These are phyloP conservation scores for Apophysomyces ossiformis DNA, from an alignment of 371 early-diverging fungal species.

Conservation along the genomic window DNA sequence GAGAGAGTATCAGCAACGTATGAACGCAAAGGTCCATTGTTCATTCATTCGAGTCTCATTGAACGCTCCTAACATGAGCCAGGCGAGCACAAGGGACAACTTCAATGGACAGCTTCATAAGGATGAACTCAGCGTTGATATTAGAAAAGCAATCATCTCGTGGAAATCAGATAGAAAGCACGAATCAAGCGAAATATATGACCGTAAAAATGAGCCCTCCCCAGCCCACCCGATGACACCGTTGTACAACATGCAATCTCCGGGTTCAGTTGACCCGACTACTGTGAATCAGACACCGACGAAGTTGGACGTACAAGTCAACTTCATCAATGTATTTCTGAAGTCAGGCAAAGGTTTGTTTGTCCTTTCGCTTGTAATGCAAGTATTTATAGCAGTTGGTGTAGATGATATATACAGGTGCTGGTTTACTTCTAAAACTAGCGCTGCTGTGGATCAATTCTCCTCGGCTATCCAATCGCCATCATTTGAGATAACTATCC, in stretches of 20 bases:
- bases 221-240: conserved; percentile 6
- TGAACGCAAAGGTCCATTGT: conserved; percentile 31
- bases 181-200: conserved; percentile 3
- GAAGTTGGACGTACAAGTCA: conserved; percentile 42
- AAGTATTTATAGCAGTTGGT: neutral
- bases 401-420: conserved; percentile 36
- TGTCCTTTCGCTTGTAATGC: neutral
- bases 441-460: neutral
- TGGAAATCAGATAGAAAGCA: conserved; percentile 23
- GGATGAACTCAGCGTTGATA: conserved; percentile 44
- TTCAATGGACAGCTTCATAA: conserved; percentile 39
- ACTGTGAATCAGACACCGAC: conserved; percentile 18
- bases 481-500: conserved; percentile 52
- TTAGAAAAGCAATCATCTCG: conserved; percentile 27
- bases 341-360: conserved; percentile 32
- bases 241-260: conserved; percentile 3
- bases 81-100: conserved; percentile 34
- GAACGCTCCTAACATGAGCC: conserved; percentile 54
- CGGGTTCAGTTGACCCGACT: conserved; percentile 1
- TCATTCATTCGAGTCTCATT: conserved; percentile 48
- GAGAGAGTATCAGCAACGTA: conserved; percentile 16
- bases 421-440: conserved; percentile 51
- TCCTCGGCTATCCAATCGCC: conserved; percentile 28
- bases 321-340: conserved; percentile 50
- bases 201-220: neutral